Evolutionary conservation across 2,329 filamentous ascomycete species (phyloP).

Genomic region (Lecanoromycetidae sp.): DNA sequence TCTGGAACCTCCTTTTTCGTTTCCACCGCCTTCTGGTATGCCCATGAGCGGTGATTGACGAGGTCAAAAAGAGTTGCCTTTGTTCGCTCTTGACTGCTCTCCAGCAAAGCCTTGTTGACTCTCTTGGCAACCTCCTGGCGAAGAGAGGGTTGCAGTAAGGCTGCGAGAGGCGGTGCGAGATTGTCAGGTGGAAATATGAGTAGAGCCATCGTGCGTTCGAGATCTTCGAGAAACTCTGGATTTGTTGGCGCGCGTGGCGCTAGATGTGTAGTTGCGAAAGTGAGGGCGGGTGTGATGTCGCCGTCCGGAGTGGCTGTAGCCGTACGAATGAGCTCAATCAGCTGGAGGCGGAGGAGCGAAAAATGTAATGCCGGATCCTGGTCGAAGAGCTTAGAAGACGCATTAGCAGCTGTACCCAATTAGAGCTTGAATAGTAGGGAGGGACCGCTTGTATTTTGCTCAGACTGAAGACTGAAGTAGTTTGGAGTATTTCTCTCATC

Average conservation of each 20-base stretch:
- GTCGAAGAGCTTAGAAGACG: conserved; percentile 62
- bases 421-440: no score
- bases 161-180: conserved; percentile 61
- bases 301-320: conserved; percentile 54
- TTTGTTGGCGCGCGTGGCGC: conserved; percentile 77
- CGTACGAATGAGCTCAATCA: conserved; percentile 80
- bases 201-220: conserved; percentile 87
- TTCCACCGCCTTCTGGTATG: conserved; percentile 48
- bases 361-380: conserved; percentile 75
- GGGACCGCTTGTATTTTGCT: conserved; percentile 38
- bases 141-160: conserved; percentile 65
- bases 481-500: conserved; percentile 69
- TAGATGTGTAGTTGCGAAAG: conserved; percentile 78
- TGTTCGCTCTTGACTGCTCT: conserved; percentile 56
- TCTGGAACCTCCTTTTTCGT: conserved; percentile 34
- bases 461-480: conserved; percentile 80
- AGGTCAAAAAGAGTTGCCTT: conserved; percentile 75
- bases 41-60: conserved; percentile 73
- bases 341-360: conserved; percentile 72
- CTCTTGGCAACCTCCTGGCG: conserved; percentile 71
- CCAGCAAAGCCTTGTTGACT: conserved; percentile 81
- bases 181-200: conserved; percentile 77
- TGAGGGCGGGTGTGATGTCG: conserved; percentile 67
- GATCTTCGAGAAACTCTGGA: conserved; percentile 66
- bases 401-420: conserved; percentile 16